A percentile compares a stretch with the other conserved stretches of the same genome.
phyloP scores from a whole-genome alignment of 345 rosid genomes.

The Melaleuca alternifolia region DNA sequence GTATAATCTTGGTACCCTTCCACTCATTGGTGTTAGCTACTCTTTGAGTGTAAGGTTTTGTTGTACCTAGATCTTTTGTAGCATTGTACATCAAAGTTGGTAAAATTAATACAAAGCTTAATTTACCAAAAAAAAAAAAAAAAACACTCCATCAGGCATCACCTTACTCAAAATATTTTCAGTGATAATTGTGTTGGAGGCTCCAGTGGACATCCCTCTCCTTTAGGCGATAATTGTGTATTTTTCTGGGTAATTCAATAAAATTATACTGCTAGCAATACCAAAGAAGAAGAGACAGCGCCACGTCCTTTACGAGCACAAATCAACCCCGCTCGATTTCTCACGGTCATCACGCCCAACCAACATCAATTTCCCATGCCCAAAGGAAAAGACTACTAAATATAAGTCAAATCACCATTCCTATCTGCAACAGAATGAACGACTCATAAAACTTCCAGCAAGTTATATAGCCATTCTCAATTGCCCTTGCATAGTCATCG shows the following conservation, averaged over 20 bases:
- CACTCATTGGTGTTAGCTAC: no score
- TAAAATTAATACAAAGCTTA: no score
- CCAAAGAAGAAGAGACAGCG: background rate
- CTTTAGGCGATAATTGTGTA: no score
- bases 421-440: background rate
- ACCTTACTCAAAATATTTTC: background rate
- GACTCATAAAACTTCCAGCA: background rate
- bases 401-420: background rate
- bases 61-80: no score
- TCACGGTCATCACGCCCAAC: background rate
- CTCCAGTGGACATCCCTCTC: no score
- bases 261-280: background rate
- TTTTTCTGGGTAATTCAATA: background rate
- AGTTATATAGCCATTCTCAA: background rate
- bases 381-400: no score
- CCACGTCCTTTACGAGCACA: background rate
- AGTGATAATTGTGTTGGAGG: background rate
- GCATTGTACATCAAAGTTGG: no score
- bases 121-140: no score
- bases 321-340: background rate
- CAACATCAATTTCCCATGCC: background rate
- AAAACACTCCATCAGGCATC: background rate
- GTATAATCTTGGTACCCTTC: no score
- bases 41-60: no score
- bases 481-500: no score